A percentile compares a stretch with the other conserved stretches of the same genome.
Conservation (phyloP, 2,329 filamentous ascomycete species). For the Phialemoniopsis sp. region DNA sequence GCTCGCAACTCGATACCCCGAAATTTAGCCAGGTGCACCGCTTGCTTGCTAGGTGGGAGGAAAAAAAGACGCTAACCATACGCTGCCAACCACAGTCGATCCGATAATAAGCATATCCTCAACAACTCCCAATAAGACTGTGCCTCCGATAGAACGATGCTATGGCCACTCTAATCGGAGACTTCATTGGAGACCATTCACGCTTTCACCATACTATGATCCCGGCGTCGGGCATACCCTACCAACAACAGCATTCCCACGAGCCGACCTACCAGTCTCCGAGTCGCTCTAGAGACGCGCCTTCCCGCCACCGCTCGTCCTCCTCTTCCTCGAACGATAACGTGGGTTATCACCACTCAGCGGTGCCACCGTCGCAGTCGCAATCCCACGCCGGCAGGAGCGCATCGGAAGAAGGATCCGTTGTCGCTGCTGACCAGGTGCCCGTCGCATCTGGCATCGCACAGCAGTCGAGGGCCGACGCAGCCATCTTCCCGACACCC, state of each 20-base stretch:
- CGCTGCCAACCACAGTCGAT: too few species aligned
- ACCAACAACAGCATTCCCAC: conserved; percentile 41
- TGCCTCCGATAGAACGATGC: conserved; percentile 25
- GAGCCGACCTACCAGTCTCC: conserved; percentile 35
- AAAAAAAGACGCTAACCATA: too few species aligned
- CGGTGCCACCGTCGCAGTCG: conserved; percentile 9
- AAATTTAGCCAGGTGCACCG: too few species aligned
- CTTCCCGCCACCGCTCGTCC: conserved; percentile 19
- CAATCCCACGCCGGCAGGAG: conserved; percentile 1
- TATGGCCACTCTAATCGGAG: conserved; percentile 64
- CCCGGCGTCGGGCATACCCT: conserved; percentile 36
- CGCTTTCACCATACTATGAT: conserved; percentile 67
- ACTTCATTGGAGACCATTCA: conserved; percentile 69
- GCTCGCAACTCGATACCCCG: too few species aligned
- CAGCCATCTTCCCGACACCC: conserved; percentile 43
- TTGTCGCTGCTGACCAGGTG: too few species aligned
- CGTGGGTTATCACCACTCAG: neutral
- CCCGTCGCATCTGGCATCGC: too few species aligned
- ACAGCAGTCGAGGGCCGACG: too few species aligned
- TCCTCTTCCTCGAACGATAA: conserved; percentile 9
- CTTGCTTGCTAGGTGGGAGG: too few species aligned
- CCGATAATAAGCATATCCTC: too few species aligned
- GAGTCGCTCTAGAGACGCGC: conserved; percentile 22
- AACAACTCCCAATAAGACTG: too few species aligned
- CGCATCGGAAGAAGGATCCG: too few species aligned